Conservation (phyloP, 169 alveolate genomes). For the Plasmodium yoelii region DNA sequence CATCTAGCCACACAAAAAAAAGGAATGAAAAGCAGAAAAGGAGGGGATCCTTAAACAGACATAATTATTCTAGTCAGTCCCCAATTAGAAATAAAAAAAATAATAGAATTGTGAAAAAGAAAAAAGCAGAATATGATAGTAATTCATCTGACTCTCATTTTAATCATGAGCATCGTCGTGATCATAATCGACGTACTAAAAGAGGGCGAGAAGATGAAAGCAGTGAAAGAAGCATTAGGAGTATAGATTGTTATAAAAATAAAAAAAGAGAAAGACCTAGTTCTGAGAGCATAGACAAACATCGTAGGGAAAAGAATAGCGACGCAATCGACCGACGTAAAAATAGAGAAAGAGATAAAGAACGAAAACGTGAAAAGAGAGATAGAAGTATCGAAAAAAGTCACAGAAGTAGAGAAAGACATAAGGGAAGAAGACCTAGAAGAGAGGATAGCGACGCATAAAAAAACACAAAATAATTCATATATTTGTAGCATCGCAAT, state of each 20-base stretch:
- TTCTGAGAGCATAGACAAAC: neutral
- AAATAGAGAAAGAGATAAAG: neutral
- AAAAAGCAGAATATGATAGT: neutral
- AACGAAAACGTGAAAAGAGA: neutral
- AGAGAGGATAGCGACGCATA: neutral
- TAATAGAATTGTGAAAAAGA: neutral
- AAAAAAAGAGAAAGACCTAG: constrained; percentile 5
- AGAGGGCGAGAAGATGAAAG: neutral
- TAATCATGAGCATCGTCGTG: too few species aligned
- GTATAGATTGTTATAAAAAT: neutral
- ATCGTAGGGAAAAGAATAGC: neutral
- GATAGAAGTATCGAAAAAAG: neutral
- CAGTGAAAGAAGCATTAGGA: neutral
- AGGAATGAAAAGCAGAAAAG: neutral
- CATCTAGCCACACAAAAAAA: constrained; percentile 6
- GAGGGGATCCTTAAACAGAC: neutral
- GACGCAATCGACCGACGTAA: too few species aligned
- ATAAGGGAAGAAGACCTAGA: neutral
- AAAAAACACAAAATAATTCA: neutral
- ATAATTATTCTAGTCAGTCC: neutral
- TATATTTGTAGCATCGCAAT: too few species aligned
- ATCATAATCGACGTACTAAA: neutral
- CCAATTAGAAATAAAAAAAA: neutral
- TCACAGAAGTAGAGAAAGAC: neutral
- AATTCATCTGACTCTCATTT: neutral